Base-by-base conservation (phyloP, 495 filamentous ascomycete species). In the Parathielavia appendiculata region DNA sequence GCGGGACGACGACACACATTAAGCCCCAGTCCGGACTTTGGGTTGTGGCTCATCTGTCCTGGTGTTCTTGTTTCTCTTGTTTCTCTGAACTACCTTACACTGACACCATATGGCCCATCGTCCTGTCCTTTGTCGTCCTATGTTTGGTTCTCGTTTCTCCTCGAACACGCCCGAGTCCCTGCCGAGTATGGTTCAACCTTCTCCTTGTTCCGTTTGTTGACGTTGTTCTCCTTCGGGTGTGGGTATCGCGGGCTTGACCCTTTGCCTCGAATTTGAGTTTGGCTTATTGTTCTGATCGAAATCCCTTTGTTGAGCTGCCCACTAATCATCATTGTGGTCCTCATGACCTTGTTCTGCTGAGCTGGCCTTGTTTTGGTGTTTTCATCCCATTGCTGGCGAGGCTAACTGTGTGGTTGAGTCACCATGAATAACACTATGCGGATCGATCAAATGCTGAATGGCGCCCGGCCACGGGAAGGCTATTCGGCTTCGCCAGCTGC, bases 1-100 rank as follows among this genome's bases (percentile, higher is more conserved):
- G 63, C 26, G 61, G 47, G 41, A 56, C 57, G 57, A 49, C 63
- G 66, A 66, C 62, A 64, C 68, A 64, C 65, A 66, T 52, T 53
- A 45, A 35, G 39, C 40, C 57, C 44, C 30, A 17, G 26, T 57
- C 64, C 23, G 44, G 38, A 50, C 53, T 53, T 51, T 35, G 6
- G 43, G 43, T 36, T 49, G 14, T 52, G 52, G 53, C 51, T 46
- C 64, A 22, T 64, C 59, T 46, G 49, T 51, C 47, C 43, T 57
- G 35, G 39, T 26, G 40, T 26, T 30, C 20, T 26, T 40, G 13
- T 56, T 58, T 58, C 49, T 51, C 41, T 57, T 43, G 35, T 41
- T 38, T 38, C 35, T 14, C 45, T 58, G 44, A 40, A 4, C 52
- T 58, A 51, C 11, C 45, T 61, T 59, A 34, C 39, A 3, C 19